A percentile compares a stretch with the other conserved stretches of the same genome.
These are phyloP conservation scores for Chamaecrista fasciculata DNA, from an alignment of 306 rosid genomes.

Conservation along the genomic window DNA sequence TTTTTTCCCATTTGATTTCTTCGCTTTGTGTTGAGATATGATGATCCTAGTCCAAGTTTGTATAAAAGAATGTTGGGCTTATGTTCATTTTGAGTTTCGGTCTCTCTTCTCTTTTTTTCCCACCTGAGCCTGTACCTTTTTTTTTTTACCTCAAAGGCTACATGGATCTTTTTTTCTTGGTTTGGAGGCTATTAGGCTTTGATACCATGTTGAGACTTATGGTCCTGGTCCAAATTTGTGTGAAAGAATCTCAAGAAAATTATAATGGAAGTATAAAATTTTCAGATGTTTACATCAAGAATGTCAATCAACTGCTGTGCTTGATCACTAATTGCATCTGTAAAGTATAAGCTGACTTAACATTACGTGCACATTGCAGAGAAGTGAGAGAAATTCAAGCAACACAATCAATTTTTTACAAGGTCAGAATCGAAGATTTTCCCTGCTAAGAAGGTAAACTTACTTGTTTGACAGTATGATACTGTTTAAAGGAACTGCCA, in stretches of 20 bases:
- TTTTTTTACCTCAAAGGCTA: too few relatives aligned
- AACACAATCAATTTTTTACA: conserved; percentile 23
- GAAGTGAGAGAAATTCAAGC: conserved; percentile 4
- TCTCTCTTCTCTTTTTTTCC: too few relatives aligned
- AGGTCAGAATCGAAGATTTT: conserved; percentile 9
- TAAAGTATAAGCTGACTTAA: not conserved
- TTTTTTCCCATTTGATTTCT: not conserved
- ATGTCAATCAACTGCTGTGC: not conserved
- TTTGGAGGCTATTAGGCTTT: too few relatives aligned
- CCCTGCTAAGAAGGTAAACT: conserved; percentile 30
- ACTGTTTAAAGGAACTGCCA: conserved; percentile 55
- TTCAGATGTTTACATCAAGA: conserved; percentile 3
- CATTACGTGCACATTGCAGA: not conserved
- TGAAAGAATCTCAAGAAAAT: too few relatives aligned
- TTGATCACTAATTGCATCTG: not conserved
- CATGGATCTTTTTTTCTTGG: too few relatives aligned
- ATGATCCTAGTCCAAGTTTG: too few relatives aligned
- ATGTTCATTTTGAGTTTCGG: too few relatives aligned
- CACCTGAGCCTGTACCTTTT: too few relatives aligned
- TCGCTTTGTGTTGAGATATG: too few relatives aligned
- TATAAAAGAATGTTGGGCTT: too few relatives aligned
- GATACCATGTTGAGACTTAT: too few relatives aligned
- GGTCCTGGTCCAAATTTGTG: too few relatives aligned
- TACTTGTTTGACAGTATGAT: conserved; percentile 48
- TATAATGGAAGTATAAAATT: not conserved